Percentiles rank a stretch among this genome's conserved stretches.
Evolutionary conservation across 2,329 filamentous ascomycete species (phyloP).

Genomic region (Phaeomoniella chlamydospora): DNA sequence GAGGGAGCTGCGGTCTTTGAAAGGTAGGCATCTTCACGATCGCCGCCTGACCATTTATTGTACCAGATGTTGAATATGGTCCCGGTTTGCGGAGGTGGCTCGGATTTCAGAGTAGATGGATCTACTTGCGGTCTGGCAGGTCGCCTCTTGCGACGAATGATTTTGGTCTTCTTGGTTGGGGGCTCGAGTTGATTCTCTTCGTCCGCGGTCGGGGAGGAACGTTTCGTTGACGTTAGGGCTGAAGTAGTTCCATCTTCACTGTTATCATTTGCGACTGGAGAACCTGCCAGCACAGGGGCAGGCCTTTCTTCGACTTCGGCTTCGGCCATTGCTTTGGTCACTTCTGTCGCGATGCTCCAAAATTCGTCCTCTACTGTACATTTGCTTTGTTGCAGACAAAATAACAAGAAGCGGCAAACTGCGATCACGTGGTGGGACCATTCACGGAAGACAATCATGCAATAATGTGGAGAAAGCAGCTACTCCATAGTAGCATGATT

Average conservation of each 20-base stretch:
- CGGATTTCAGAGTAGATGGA: conserved; percentile 63
- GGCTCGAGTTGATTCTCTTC: conserved; percentile 10
- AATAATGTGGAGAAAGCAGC: too few relatives aligned
- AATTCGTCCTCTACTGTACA: too few relatives aligned
- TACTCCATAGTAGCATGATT: too few relatives aligned
- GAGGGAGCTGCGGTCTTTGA: conserved; percentile 69
- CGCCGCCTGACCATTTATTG: conserved; percentile 95
- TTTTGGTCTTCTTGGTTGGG: conserved; percentile 57
- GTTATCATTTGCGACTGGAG: not conserved
- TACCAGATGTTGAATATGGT: conserved; percentile 99
- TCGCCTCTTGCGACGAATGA: conserved; percentile 78
- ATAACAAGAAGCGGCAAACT: too few relatives aligned
- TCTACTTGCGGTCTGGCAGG: conserved; percentile 88
- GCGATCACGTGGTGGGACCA: too few relatives aligned
- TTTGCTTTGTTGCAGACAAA: too few relatives aligned
- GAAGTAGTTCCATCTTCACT: not conserved
- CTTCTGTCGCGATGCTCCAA: too few relatives aligned
- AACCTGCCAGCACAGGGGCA: not conserved
- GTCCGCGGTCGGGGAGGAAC: conserved; percentile 17
- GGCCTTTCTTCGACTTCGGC: not conserved
- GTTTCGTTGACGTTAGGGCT: conserved; percentile 13
- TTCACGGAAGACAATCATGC: too few relatives aligned
- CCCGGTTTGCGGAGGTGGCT: conserved; percentile 81
- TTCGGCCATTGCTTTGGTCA: not conserved
- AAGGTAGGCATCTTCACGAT: conserved; percentile 81